A percentile compares a stretch with the other conserved stretches of the same genome.
Evolutionary conservation across 495 filamentous ascomycete species (phyloP).

Genomic region (Talaromyces proteolyticus): DNA sequence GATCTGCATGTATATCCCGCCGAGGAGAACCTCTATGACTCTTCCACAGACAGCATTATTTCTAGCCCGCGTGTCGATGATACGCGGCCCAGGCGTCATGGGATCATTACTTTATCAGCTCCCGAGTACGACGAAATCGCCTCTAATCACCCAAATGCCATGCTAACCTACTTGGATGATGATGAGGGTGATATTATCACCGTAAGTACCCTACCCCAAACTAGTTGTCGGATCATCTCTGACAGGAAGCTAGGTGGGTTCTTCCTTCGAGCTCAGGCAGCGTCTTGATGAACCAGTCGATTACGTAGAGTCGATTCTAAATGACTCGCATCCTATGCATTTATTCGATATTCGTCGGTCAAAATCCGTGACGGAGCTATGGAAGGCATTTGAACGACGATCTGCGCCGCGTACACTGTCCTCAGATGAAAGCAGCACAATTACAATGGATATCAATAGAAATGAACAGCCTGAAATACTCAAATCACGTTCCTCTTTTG

Average conservation of each 20-base stretch:
- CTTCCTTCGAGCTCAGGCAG: conserved; percentile 43
- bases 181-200: conserved; percentile 50
- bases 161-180: conserved; percentile 47
- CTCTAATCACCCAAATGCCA: conserved; percentile 39
- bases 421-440: neutral
- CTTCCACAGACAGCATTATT: conserved; percentile 1
- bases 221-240: conserved; percentile 9
- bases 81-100: conserved; percentile 5
- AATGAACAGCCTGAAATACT: no score
- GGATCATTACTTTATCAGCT: conserved; percentile 32
- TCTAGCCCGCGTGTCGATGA: conserved; percentile 3
- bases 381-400: conserved; percentile 19
- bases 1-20: conserved; percentile 24
- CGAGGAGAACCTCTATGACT: conserved; percentile 7
- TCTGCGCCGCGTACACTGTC: conserved; percentile 2
- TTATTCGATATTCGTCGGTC: conserved; percentile 43
- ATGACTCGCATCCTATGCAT: conserved; percentile 27
- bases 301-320: neutral
- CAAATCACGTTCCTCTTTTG: no score
- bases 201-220: conserved; percentile 24
- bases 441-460: no score
- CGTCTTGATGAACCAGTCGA: conserved; percentile 40
- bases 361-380: conserved; percentile 36
- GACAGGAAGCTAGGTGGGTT: conserved; percentile 33
- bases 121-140: conserved; percentile 46